Percentiles rank a stretch among this genome's conserved stretches.
phyloP scores from a whole-genome alignment of 495 filamentous ascomycete genomes.

The Chaetomium fimeti region DNA sequence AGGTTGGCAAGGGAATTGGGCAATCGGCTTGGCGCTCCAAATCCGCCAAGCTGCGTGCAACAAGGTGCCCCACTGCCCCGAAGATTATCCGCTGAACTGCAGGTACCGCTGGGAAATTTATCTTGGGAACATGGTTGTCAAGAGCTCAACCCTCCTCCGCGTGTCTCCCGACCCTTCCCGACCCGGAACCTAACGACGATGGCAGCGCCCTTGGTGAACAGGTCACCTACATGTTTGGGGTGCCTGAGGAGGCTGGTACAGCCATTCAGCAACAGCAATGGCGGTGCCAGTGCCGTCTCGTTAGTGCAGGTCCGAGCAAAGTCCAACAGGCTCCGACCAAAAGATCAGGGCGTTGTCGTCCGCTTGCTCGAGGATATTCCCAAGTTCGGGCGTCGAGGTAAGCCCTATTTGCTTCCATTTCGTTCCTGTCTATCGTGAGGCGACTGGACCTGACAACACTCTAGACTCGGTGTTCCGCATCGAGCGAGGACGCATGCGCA shows the following conservation, averaged over 20 bases:
- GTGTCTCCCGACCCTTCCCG: not conserved
- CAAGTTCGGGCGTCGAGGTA: slow-evolving; percentile 60
- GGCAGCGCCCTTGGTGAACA: slow-evolving; percentile 28
- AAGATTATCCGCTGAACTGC: slow-evolving; percentile 18
- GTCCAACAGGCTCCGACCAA: slow-evolving; percentile 27
- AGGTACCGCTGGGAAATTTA: too few species aligned
- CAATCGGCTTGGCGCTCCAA: not conserved
- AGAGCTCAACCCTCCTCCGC: not conserved
- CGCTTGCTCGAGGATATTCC: slow-evolving; percentile 59
- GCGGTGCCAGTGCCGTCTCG: slow-evolving; percentile 12
- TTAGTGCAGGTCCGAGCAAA: slow-evolving; percentile 34
- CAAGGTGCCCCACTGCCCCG: slow-evolving; percentile 3
- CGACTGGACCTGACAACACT: slow-evolving; percentile 6
- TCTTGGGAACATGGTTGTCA: not conserved
- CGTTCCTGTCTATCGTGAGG: not conserved
- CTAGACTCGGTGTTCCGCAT: slow-evolving; percentile 47
- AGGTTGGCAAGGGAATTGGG: too few species aligned
- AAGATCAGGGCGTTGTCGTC: slow-evolving; percentile 54
- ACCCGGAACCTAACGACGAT: slow-evolving; percentile 6
- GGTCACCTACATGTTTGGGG: slow-evolving; percentile 33
- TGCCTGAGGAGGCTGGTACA: slow-evolving; percentile 33
- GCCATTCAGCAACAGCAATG: slow-evolving; percentile 23
- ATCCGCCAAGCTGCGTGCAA: not conserved
- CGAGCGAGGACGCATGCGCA: slow-evolving; percentile 49
- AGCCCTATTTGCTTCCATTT: not conserved